Percentiles rank a stretch among this genome's conserved stretches.
phyloP scores from a whole-genome alignment of 306 rosid species.

The Luffa acutangula region DNA sequence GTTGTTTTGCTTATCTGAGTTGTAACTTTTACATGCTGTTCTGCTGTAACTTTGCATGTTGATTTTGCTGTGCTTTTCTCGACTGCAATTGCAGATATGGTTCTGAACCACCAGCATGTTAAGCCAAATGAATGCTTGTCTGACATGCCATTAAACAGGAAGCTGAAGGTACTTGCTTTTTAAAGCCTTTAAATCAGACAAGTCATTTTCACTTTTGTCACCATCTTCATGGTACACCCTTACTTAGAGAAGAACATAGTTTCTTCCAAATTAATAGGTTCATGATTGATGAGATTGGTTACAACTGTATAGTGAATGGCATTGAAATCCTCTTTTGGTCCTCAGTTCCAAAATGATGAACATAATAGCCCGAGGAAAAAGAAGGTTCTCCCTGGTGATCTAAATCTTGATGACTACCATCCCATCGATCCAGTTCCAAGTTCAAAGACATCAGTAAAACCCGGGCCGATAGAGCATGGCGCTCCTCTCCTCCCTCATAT shows the following conservation, averaged over 20 bases:
- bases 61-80: not conserved
- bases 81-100: not conserved
- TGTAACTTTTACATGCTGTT: not conserved
- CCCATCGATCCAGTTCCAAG: constrained; percentile 54
- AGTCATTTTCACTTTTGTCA: not conserved
- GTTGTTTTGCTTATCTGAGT: not conserved
- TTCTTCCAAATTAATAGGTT: not conserved
- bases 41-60: not conserved
- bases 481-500: constrained; percentile 55
- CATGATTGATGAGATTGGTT: not conserved
- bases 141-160: constrained; percentile 23
- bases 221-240: not conserved
- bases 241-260: not conserved
- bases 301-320: not conserved
- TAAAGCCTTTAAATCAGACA: not conserved
- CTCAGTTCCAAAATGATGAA: constrained; percentile 31
- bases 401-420: constrained; percentile 48
- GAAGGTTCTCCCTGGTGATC: constrained; percentile 3
- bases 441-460: constrained; percentile 28
- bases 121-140: not conserved
- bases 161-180: constrained; percentile 44
- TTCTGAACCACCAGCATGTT: not conserved
- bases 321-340: not conserved
- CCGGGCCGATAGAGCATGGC: constrained; percentile 71
- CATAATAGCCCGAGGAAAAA: not conserved